Conservation (phyloP, 306 rosid species). For the Cyclanthera cordifolia region DNA sequence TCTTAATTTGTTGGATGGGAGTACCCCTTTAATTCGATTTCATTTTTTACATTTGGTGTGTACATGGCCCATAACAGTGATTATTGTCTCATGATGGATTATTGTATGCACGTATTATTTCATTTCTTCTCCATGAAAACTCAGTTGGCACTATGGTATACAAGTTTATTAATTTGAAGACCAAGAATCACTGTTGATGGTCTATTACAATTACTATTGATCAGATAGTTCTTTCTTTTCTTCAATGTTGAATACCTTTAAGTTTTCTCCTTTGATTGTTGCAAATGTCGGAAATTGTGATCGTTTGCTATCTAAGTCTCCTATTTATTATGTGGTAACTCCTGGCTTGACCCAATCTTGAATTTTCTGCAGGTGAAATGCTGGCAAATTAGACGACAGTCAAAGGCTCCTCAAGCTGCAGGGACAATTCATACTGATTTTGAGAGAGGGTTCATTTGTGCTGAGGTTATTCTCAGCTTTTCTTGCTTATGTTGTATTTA, state of each 20-base stretch:
- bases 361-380: slow-evolving; percentile 65
- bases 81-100: too few species aligned
- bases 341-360: not conserved
- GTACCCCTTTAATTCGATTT: too few species aligned
- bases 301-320: not conserved
- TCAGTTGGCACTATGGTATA: too few species aligned
- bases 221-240: not conserved
- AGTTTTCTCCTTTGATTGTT: not conserved
- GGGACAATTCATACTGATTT: slow-evolving; percentile 96
- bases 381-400: slow-evolving; percentile 96
- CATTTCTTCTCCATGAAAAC: too few species aligned
- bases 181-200: not conserved
- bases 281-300: not conserved
- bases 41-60: too few species aligned
- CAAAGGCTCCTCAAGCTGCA: slow-evolving; percentile 98
- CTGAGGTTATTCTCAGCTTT: slow-evolving; percentile 52
- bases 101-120: too few species aligned
- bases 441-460: slow-evolving; percentile 94
- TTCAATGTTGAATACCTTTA: not conserved
- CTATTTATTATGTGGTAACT: not conserved
- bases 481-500: not conserved
- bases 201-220: not conserved
- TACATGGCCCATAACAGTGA: too few species aligned
- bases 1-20: too few species aligned
- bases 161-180: too few species aligned